Evolutionary conservation across 257 asterid species (phyloP).

Genomic region (Fraxinus excelsior): DNA sequence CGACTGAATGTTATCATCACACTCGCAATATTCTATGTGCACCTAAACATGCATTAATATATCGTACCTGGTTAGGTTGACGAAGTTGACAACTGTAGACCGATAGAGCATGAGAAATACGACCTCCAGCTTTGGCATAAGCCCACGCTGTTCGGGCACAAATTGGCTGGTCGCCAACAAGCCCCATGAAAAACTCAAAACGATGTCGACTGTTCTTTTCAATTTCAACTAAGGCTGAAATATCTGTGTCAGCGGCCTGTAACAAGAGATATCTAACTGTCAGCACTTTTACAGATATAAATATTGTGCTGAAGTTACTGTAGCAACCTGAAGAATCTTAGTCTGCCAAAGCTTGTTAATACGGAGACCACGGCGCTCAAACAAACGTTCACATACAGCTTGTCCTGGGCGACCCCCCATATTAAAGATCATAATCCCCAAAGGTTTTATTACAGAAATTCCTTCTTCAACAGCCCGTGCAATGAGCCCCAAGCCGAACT

Average conservation of each 20-base stretch:
- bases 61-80: conserved; percentile 80
- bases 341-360: conserved; percentile 98
- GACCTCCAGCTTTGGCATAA: conserved; percentile 90
- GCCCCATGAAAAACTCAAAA: conserved; percentile 99
- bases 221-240: conserved; percentile 95
- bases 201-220: conserved; percentile 97
- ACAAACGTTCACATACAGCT: conserved; percentile 92
- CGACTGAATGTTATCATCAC: conserved; percentile 5
- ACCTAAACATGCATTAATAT: conserved; percentile 13
- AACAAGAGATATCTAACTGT: conserved; percentile 36
- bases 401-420: conserved; percentile 99
- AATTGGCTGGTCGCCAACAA: conserved; percentile 93
- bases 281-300: conserved; percentile 20
- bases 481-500: conserved; percentile 96
- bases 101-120: conserved; percentile 95
- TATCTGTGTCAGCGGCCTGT: conserved; percentile 99
- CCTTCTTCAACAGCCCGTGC: conserved; percentile 99
- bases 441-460: conserved; percentile 90
- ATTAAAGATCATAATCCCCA: conserved; percentile 97
- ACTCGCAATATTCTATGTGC: conserved; percentile 8
- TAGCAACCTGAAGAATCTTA: conserved; percentile 87
- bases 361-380: conserved; percentile 95
- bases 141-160: conserved; percentile 99
- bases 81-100: conserved; percentile 92
- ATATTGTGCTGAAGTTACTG: conserved; percentile 14